Evolutionary conservation across 352 stramenopile species (phyloP), one percentile per base, ranked within the genome.

Genomic region (Globisporangium uncinulatum): DNA sequence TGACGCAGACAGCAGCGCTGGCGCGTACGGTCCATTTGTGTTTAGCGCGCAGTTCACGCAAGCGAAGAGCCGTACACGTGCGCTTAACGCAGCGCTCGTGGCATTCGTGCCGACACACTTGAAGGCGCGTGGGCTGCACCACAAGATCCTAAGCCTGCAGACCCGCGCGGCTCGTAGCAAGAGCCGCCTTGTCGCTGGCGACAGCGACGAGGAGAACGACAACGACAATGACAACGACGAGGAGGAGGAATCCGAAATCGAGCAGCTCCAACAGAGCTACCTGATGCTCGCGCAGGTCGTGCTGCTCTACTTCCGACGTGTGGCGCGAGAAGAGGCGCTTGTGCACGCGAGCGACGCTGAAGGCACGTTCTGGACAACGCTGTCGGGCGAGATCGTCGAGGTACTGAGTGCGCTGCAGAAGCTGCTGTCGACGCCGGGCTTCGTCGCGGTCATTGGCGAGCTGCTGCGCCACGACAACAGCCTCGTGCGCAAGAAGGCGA

Each of bases 401-500:
- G 83, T 92, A 29, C 63, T 95, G 4, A 67, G 75, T n/a, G 71
- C 81, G 17, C 61, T 95, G 32, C 83, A 95, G 67, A 78, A 92
- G 57, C 67, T 95, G 54, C 62, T 96, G 57, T 93, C 86, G 5
- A 92, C 85, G 2, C 86, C 86, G 13, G 79, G 83, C 39, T 96
- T 96, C 42, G 75, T 96, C 4, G 85, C 86, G 10, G 76, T 96
- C 14, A 94, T 94, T 29, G 73, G 80, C 17, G 86, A 94, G 53
- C 51, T 96, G 41, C 55, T 96, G 39, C 86, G 89, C 55, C 86
- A 96, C 59, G 85, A 94, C 41, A 91, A 90, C 58, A 83, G 76
- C 21, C 59, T 92, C n/a, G 82, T 96, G 47, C 86, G 86, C 31
- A 91, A 92, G 63, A 91, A 91, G 59, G 86, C 86, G 6, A 90